Conservation (phyloP, 1,284 basidiomycete genomes). For the Fistulinella cinereoalba region DNA sequence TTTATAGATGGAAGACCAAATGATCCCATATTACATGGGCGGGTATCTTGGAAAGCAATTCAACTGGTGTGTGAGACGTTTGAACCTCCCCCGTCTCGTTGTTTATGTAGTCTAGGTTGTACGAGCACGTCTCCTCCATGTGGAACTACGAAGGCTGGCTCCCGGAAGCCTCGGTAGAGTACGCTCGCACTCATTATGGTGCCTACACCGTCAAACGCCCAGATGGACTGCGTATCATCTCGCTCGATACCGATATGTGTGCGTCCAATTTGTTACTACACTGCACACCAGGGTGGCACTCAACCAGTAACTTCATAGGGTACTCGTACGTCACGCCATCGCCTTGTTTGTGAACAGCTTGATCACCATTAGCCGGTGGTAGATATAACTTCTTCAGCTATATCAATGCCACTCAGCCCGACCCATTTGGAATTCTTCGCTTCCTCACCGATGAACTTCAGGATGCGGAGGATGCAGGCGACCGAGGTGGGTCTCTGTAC, state of each 20-base stretch:
- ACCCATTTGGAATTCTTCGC: slow-evolving; percentile 71
- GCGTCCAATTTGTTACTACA: slow-evolving; percentile 7
- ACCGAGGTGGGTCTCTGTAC: slow-evolving; percentile 44
- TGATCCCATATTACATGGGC: slow-evolving; percentile 56
- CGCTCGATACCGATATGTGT: slow-evolving; percentile 76
- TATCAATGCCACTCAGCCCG: slow-evolving; percentile 67
- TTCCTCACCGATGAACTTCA: slow-evolving; percentile 81
- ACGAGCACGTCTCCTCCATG: slow-evolving; percentile 63
- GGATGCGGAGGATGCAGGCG: slow-evolving; percentile 64
- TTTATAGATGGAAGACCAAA: slow-evolving; percentile 54
- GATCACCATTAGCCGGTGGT: slow-evolving; percentile 1
- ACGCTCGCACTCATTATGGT: slow-evolving; percentile 66
- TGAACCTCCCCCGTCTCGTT: neutral
- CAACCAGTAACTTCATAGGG: slow-evolving; percentile 12
- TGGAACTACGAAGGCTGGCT: slow-evolving; percentile 76
- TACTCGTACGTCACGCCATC: slow-evolving; percentile 35
- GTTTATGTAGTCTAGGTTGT: slow-evolving; percentile 50
- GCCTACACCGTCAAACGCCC: slow-evolving; percentile 65
- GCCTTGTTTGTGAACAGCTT: neutral
- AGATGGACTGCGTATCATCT: slow-evolving; percentile 70
- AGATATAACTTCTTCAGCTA: slow-evolving; percentile 71
- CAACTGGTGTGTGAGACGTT: slow-evolving; percentile 48
- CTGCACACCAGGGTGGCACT: neutral
- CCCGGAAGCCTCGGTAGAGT: slow-evolving; percentile 50
- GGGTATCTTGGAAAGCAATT: slow-evolving; percentile 54